Conservation (phyloP, 768 basidiomycete genomes). For the Strobilomyces dryophilus region DNA sequence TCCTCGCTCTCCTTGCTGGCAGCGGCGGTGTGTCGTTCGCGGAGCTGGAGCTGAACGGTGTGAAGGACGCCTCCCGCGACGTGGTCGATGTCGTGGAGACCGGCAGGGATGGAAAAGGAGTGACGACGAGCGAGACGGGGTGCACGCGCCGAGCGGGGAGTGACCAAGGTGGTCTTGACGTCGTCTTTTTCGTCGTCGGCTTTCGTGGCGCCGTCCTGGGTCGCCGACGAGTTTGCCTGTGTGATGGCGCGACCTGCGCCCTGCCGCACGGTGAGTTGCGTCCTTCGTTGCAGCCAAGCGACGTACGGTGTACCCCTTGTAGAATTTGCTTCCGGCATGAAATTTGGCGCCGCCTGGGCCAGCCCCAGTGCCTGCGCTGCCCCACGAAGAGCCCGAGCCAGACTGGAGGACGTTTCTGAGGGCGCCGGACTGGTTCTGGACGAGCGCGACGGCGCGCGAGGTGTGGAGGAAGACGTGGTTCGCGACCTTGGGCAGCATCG, state of each 20-base stretch:
- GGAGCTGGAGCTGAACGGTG: conserved; percentile 60
- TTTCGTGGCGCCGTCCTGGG: conserved; percentile 44
- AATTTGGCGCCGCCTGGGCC: conserved; percentile 73
- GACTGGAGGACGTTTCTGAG: conserved; percentile 75
- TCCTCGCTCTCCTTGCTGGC: conserved; percentile 17
- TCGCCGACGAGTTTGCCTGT: conserved; percentile 61
- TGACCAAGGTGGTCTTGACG: conserved; percentile 27
- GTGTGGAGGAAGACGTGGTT: conserved; percentile 75
- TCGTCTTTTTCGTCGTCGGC: conserved; percentile 64
- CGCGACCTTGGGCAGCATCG: conserved; percentile 81
- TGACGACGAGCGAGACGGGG: conserved; percentile 53
- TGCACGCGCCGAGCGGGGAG: conserved; percentile 27
- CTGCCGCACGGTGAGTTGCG: conserved; percentile 33
- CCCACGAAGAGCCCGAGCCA: conserved; percentile 47
- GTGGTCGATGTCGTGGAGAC: conserved; percentile 30
- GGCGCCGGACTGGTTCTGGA: conserved; percentile 65
- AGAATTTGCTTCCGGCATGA: conserved; percentile 66
- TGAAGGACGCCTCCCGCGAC: conserved; percentile 51
- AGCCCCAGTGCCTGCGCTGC: conserved; percentile 45
- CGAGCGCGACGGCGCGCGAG: conserved; percentile 68
- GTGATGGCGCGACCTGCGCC: conserved; percentile 67
- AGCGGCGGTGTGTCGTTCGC: conserved; percentile 51
- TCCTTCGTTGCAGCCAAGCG: neutral
- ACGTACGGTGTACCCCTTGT: conserved; percentile 64
- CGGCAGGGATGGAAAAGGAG: conserved; percentile 51